phyloP scores from a whole-genome alignment of 1,284 basidiomycete genomes.

The Paramarasmius palmivorus region DNA sequence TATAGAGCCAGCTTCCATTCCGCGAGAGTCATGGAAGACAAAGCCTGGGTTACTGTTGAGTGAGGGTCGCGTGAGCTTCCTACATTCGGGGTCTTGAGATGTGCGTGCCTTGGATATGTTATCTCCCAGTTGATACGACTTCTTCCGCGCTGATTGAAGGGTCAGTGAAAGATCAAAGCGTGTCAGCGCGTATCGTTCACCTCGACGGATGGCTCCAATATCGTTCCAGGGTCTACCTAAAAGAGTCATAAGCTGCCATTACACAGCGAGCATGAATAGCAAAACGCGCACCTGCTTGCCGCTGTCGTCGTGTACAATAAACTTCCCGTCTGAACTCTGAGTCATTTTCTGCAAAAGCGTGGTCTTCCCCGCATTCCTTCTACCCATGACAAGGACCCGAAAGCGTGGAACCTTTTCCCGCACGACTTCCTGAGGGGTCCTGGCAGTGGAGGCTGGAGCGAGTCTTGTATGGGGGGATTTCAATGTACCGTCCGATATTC shows the following conservation, averaged over 20 bases:
- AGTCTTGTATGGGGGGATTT: not conserved
- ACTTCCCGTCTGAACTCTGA: conserved; percentile 4
- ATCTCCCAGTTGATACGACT: conserved; percentile 9
- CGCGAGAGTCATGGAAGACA: conserved; percentile 11
- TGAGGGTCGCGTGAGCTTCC: not conserved
- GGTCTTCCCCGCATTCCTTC: conserved; percentile 12
- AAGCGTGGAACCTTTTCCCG: conserved; percentile 1
- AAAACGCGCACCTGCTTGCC: conserved; percentile 2
- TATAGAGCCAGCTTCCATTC: conserved; percentile 10
- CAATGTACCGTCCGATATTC: not conserved
- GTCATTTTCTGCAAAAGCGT: conserved; percentile 8
- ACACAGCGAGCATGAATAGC: not conserved
- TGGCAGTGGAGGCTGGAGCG: not conserved
- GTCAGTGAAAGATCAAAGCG: not conserved
- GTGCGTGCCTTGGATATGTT: conserved; percentile 5
- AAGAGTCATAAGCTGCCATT: not conserved
- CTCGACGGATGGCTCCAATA: conserved; percentile 8
- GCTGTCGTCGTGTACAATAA: not conserved
- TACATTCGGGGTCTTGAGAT: not conserved
- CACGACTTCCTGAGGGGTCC: not conserved
- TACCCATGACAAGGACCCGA: conserved; percentile 13
- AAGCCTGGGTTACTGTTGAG: conserved; percentile 4
- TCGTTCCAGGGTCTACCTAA: conserved; percentile 3
- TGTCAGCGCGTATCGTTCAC: not conserved
- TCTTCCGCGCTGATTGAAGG: conserved; percentile 1